Conservation (phyloP, 805 yeast genomes). For the Phaffomyces thermotolerans region DNA sequence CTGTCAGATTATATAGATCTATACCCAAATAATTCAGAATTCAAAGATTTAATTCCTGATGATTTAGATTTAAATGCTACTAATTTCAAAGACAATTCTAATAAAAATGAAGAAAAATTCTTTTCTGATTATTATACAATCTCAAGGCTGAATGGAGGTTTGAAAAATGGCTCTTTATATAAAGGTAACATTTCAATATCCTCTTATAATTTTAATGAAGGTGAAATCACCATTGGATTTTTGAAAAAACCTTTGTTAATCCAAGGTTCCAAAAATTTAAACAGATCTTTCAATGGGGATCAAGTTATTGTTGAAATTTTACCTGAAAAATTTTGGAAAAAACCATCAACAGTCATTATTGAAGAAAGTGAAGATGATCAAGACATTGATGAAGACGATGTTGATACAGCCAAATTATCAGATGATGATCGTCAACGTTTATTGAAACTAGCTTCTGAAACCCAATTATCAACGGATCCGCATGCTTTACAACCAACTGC, state of each 20-base stretch:
- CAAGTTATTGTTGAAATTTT: conserved; percentile 83
- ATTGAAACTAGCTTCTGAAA: conserved; percentile 68
- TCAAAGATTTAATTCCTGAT: conserved; percentile 72
- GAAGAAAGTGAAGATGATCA: conserved; percentile 38
- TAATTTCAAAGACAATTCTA: conserved; percentile 16
- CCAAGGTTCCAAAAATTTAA: conserved; percentile 75
- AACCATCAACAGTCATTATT: conserved; percentile 69
- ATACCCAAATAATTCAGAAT: conserved; percentile 64
- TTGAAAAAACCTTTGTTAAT: conserved; percentile 78
- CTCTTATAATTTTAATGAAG: conserved; percentile 84
- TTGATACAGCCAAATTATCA: conserved; percentile 29
- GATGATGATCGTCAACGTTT: conserved; percentile 67
- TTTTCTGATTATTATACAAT: conserved; percentile 76
- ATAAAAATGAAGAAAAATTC: conserved; percentile 22
- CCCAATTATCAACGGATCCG: conserved; percentile 41
- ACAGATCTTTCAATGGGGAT: conserved; percentile 90
- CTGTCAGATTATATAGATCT: conserved; percentile 63
- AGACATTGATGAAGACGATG: conserved; percentile 33
- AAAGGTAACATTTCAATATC: conserved; percentile 81
- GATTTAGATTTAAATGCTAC: conserved; percentile 27
- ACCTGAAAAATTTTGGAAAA: conserved; percentile 82
- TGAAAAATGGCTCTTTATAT: conserved; percentile 77
- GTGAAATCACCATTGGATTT: conserved; percentile 62
- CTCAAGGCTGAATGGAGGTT: conserved; percentile 84
- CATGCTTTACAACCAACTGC: conserved; percentile 82